Percentiles rank a stretch among this genome's conserved stretches.
These are phyloP conservation scores for Cornus florida DNA, from an alignment of 148 eudicot genomes.

Conservation along the genomic window DNA sequence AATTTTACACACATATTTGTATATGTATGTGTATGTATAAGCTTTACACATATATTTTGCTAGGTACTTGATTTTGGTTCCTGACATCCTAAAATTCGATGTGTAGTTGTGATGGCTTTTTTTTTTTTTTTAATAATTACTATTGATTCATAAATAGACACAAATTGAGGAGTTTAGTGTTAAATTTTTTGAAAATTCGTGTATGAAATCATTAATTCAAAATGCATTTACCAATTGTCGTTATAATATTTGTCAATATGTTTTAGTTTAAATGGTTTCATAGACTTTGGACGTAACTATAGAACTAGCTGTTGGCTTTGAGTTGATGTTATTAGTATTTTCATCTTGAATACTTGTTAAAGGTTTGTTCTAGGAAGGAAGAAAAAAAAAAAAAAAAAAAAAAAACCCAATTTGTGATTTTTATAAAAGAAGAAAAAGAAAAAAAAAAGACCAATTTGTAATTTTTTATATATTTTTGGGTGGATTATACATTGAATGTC, in stretches of 20 bases:
- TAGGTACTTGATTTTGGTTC: background rate
- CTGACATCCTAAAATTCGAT: background rate
- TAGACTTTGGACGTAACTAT: background rate
- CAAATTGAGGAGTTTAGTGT: background rate
- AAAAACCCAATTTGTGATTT: background rate
- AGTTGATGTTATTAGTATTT: background rate
- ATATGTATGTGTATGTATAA: background rate
- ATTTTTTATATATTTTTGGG: background rate
- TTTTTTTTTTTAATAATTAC: background rate
- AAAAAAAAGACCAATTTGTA: too few relatives aligned
- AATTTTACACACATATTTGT: background rate
- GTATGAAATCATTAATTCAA: background rate
- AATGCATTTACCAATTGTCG: background rate
- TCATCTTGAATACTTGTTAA: background rate
- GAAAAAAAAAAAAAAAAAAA: too few relatives aligned
- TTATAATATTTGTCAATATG: background rate
- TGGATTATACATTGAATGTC: background rate
- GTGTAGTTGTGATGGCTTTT: background rate
- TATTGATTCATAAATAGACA: background rate
- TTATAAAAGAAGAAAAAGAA: too few relatives aligned
- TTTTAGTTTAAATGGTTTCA: background rate
- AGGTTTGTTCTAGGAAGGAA: too few relatives aligned
- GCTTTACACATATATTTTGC: too few relatives aligned
- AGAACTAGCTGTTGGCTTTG: background rate
- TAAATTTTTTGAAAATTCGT: background rate